Evolutionary conservation across 768 basidiomycete species (phyloP), one percentile per base, ranked within the genome.

Genomic region (Termitomyces sp.): DNA sequence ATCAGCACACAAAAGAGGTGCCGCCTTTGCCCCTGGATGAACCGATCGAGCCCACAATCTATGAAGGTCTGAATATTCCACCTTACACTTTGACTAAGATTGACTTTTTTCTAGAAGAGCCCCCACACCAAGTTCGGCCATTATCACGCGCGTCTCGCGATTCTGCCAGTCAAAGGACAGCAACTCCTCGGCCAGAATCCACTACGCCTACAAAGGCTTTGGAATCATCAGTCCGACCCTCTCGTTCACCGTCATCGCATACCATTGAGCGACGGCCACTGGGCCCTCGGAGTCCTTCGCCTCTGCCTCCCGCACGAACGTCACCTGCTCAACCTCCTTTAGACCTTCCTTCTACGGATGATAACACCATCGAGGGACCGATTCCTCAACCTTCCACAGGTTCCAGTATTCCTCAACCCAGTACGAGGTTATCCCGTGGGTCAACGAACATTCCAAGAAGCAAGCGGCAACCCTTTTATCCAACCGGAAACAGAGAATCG

Each of bases 281-380:
- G 61, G 91, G 91, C 11, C 91, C 91, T n/a, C 81, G 91, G 63
- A 83, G 82, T 65, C 87, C 87, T 16, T 92, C 91, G 18, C 90
- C 91, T 28, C 71, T 85, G 53, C 89, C 88, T 20, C 78, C 76
- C 0, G 58, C 74, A 7, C 77, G 75, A 59, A 84, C 77, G 67
- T 79, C 82, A 52, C 64, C 58, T 53, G 63, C 58, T 42, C 69
- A 39, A 38, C 65, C 70, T 66, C 59, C 69, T 49, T 49, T 63
- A 36, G 78, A 78, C 52, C 73, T 81, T 22, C 79, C 79, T 33
- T 75, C 79, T 12, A 71, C 75, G 65, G 82, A 83, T 39, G 76
- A 79, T n/a, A 83, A 81, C 49, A 60, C 77, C 40, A 78, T 76
- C 24, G 69, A 78, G 39, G 83, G 84, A 24, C 28, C 49, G 8